These are phyloP conservation scores for Plasmodium blacklocki DNA, from an alignment of 169 alveolate species.

Conservation along the genomic window DNA sequence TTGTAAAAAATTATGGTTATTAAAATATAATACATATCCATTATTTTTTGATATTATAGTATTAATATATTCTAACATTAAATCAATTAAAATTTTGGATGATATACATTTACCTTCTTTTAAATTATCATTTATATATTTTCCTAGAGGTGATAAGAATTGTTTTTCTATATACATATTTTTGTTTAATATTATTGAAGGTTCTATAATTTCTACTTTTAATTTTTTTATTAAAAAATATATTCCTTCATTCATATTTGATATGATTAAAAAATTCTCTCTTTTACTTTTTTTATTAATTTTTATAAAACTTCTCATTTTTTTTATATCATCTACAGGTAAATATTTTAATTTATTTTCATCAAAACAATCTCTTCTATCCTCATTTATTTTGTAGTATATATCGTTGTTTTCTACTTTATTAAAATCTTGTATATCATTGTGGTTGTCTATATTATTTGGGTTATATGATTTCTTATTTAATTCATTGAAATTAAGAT, in stretches of 20 bases:
- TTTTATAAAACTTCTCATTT: conserved; percentile 65
- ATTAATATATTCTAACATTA: conserved; percentile 47
- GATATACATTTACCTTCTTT: conserved; percentile 26
- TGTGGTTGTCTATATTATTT: background rate
- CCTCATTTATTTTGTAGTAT: background rate
- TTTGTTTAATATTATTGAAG: conserved; percentile 23
- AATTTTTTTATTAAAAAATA: conserved; percentile 20
- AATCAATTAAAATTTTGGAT: conserved; percentile 32
- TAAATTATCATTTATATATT: conserved; percentile 21
- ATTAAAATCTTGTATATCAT: background rate
- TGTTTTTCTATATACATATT: conserved; percentile 12
- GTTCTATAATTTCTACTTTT: conserved; percentile 63
- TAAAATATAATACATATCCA: conserved; percentile 58
- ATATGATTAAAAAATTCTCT: conserved; percentile 44
- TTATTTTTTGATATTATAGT: conserved; percentile 56
- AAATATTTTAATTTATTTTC: conserved; percentile 22
- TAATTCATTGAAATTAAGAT: background rate
- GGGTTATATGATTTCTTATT: background rate
- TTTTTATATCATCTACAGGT: conserved; percentile 24
- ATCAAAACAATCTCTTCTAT: background rate
- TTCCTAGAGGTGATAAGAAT: conserved; percentile 58
- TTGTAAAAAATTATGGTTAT: background rate
- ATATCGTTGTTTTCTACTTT: background rate
- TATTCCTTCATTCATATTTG: conserved; percentile 8
- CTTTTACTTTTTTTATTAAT: conserved; percentile 43